Base-by-base conservation (phyloP, 176 grass and related monocot species). In the Bonia amplexicaulis region DNA sequence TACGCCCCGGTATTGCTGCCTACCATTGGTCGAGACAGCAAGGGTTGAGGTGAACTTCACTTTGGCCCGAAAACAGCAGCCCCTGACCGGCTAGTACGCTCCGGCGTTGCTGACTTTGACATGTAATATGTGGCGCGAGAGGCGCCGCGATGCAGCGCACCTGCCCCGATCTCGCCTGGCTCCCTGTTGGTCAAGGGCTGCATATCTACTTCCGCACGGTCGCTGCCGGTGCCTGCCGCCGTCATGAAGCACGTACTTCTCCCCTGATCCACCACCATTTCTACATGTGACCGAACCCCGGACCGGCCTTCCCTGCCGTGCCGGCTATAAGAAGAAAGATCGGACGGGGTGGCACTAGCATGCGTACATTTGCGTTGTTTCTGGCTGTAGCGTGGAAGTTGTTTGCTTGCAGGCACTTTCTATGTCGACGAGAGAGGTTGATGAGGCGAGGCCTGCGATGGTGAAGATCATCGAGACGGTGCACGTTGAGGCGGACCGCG, bases 401-500 rank as follows among this genome's bases (percentile, higher is more conserved):
- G 6, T 9, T 26, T 23, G 67, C 9, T 11, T 41, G 0, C 12
- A 2, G 0, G 0, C 6, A 2, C 48, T 14, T 39, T 12, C 39
- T 9, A 82, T 87, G 85, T 75, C 85, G 78, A 59, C 33, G 37
- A 57, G 69, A 66, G 85, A 17, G 10, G 59, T 6, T 13, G 71
- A 53, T 9, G 60, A 55, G 49, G 71, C 60, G 71, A 87, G 26
- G 26, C 78, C 49, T 51, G 65, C 65, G 57, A 35, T 2, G 66
- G 81, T 89, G 81, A 89, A 83, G 86, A 84, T 88, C 64, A 79
- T 88, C 63, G 87, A 88, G 80, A 88, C 80, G 74, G 80, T 83
- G 80, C 80, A 88, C 74, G 15, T 88, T 41, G 87, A 84, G 55
- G 81, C 81, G 74, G 73, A 89, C 81, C 10, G 25, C 57, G 82